These are phyloP conservation scores for Sporopachydermia lactativora DNA, from an alignment of 805 yeast species.

Conservation along the genomic window DNA sequence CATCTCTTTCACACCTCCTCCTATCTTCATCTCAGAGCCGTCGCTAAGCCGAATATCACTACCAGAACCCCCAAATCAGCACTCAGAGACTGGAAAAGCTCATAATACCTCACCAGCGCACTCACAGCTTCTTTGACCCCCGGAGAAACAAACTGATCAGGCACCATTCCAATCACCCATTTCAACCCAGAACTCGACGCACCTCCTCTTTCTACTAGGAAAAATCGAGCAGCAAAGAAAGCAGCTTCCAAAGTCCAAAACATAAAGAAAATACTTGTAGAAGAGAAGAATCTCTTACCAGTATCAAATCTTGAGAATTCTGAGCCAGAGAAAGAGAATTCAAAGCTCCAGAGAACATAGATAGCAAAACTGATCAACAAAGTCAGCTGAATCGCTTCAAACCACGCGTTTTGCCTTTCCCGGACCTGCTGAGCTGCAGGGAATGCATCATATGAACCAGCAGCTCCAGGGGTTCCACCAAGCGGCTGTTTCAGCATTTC, in stretches of 20 bases:
- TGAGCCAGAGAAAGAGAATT: background rate
- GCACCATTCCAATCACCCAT: background rate
- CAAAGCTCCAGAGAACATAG: background rate
- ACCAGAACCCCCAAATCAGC: background rate
- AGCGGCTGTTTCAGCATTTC: background rate
- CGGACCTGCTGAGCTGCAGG: background rate
- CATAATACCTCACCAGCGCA: background rate
- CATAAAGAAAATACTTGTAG: background rate
- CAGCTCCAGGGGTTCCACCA: background rate
- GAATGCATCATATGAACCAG: background rate
- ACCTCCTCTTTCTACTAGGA: background rate
- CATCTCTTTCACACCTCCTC: too few species aligned
- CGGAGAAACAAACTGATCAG: background rate
- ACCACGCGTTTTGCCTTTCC: too few species aligned
- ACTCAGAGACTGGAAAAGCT: background rate
- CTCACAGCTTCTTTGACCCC: background rate
- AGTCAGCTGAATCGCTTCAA: background rate
- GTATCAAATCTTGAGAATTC: background rate
- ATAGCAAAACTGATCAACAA: background rate
- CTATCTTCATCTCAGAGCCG: too few species aligned
- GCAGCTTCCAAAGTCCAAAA: constrained; percentile 1
- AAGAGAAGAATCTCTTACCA: background rate
- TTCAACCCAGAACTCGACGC: background rate
- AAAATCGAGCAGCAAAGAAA: background rate
- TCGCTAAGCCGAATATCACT: background rate